Conservation (phyloP, 2,329 filamentous ascomycete species). For the Intubia oerlemansii region DNA sequence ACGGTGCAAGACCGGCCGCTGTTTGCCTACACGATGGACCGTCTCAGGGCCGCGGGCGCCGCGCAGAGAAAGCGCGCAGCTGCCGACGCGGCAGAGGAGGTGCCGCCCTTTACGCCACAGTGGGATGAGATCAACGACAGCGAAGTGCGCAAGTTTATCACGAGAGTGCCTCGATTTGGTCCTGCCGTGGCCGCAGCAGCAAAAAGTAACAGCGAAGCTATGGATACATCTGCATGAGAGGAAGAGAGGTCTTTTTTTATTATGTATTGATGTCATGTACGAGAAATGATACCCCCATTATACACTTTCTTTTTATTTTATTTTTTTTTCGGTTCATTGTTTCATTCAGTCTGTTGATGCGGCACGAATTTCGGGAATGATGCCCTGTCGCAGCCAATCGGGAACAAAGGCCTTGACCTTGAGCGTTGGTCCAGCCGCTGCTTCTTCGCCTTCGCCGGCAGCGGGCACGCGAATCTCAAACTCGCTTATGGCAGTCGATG, state of each 20-base stretch:
- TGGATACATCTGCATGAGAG: too few relatives aligned
- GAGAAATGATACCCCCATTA: too few relatives aligned
- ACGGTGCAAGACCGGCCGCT: constrained; percentile 6
- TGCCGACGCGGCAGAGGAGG: neutral
- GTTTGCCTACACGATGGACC: constrained; percentile 7
- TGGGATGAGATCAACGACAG: constrained; percentile 8
- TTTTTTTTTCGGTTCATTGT: too few relatives aligned
- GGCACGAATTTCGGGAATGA: too few relatives aligned
- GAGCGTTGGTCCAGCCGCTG: constrained; percentile 22
- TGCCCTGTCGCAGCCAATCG: constrained; percentile 38
- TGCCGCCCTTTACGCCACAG: constrained; percentile 6
- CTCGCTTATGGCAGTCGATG: constrained; percentile 37
- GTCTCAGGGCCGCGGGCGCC: constrained; percentile 5
- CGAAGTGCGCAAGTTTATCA: constrained; percentile 6
- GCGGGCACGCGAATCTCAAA: constrained; percentile 30
- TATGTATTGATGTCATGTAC: too few relatives aligned
- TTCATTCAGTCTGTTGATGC: too few relatives aligned
- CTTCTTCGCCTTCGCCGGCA: constrained; percentile 14
- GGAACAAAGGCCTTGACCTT: constrained; percentile 69
- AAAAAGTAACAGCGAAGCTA: too few relatives aligned
- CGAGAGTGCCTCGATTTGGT: constrained; percentile 4
- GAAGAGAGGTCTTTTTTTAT: too few relatives aligned
- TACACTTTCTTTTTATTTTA: too few relatives aligned
- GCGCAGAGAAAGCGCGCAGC: constrained; percentile 4
- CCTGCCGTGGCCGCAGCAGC: neutral